Conservation (phyloP, 2,329 filamentous ascomycete species). For the Cercospora sojina region DNA sequence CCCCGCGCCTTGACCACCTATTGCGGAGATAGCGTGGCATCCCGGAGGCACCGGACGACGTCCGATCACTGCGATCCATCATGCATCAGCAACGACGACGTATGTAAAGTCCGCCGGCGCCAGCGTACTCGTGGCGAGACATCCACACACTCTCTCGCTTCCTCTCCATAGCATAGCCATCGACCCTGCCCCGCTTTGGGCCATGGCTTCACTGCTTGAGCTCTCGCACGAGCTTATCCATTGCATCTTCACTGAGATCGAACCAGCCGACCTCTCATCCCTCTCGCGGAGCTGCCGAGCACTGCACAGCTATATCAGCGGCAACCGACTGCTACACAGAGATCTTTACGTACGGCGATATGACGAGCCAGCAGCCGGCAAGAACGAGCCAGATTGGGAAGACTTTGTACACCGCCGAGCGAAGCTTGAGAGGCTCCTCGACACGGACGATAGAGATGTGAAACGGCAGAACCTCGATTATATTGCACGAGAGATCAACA, state of each 20-base stretch:
- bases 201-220: conserved; percentile 42
- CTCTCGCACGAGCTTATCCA: conserved; percentile 65
- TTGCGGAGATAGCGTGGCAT: not conserved
- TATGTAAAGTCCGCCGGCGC: not conserved
- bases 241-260: conserved; percentile 57
- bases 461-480: conserved; percentile 43
- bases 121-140: not conserved
- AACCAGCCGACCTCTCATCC: conserved; percentile 56
- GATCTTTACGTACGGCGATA: conserved; percentile 58
- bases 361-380: conserved; percentile 28
- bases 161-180: not conserved
- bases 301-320: conserved; percentile 56
- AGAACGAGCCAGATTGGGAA: conserved; percentile 40
- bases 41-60: not conserved
- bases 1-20: not conserved
- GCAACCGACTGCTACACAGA: conserved; percentile 61
- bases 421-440: conserved; percentile 48
- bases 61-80: not conserved
- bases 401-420: conserved; percentile 38
- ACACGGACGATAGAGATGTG: conserved; percentile 41
- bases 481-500: conserved; percentile 28
- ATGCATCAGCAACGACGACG: not conserved
- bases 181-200: no score
- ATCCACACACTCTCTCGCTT: not conserved
- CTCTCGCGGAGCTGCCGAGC: conserved; percentile 54